Percentiles rank a stretch among this genome's conserved stretches.
These are phyloP conservation scores for Colletotrichum tropicale DNA, from an alignment of 2,329 filamentous ascomycete species.

Conservation along the genomic window DNA sequence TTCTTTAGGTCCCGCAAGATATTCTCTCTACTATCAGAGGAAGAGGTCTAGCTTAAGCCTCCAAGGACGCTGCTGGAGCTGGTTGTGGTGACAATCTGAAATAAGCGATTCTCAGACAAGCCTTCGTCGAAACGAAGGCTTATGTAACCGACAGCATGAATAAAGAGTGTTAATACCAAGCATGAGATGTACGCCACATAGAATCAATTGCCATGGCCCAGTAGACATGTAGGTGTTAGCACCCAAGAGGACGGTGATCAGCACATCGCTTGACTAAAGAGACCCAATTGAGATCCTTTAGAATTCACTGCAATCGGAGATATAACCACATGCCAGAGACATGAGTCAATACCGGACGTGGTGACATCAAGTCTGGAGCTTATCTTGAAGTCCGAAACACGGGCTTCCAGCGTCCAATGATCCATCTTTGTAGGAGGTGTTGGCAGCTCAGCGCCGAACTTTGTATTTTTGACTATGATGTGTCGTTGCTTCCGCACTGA, in stretches of 20 bases:
- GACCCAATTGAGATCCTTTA: background rate
- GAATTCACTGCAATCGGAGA: background rate
- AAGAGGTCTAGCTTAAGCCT: fast-evolving
- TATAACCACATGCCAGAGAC: background rate
- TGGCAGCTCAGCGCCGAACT: too few species aligned
- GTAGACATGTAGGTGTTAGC: background rate
- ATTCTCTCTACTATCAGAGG: background rate
- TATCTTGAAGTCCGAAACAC: background rate
- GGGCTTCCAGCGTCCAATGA: background rate
- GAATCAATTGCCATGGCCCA: background rate
- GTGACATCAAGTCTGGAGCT: background rate
- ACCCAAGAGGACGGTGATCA: background rate
- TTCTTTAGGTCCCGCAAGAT: background rate
- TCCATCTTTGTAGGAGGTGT: background rate
- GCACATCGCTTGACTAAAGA: background rate
- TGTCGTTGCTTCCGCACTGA: too few species aligned
- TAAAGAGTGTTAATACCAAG: background rate
- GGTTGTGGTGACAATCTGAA: background rate
- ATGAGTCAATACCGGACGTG: background rate
- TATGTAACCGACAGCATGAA: background rate
- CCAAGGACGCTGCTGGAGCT: background rate
- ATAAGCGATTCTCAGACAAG: background rate
- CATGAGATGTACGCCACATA: background rate
- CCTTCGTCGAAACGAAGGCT: background rate
- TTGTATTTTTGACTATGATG: background rate